A percentile compares a stretch with the other conserved stretches of the same genome.
phyloP scores from a whole-genome alignment of 768 basidiomycete genomes.

The Boletus huronensis region DNA sequence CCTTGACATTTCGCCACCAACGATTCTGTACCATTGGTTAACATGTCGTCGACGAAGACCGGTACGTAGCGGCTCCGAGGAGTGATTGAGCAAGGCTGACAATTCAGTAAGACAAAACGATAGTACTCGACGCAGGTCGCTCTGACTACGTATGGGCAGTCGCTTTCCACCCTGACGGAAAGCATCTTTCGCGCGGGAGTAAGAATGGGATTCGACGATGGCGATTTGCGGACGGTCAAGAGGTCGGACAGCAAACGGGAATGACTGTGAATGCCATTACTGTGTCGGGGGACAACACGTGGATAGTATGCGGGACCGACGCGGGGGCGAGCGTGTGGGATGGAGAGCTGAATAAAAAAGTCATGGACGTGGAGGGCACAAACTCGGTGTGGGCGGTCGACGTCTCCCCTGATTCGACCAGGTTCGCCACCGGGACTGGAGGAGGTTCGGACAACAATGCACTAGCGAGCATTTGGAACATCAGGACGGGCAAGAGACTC shows the following conservation, averaged over 20 bases:
- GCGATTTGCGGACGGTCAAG: not conserved
- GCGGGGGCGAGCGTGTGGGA: no score
- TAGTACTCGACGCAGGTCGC: not conserved
- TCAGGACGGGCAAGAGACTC: no score
- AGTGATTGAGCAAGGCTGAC: not conserved
- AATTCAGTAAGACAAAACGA: not conserved
- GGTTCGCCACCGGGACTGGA: no score
- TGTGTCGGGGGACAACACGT: not conserved
- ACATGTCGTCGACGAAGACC: not conserved
- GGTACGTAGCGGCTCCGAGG: not conserved
- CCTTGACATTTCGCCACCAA: not conserved
- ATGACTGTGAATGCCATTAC: not conserved
- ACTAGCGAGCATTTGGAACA: no score
- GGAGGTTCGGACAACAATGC: no score
- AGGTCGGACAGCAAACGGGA: not conserved
- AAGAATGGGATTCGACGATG: not conserved
- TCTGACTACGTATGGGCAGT: fast-evolving
- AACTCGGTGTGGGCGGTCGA: no score
- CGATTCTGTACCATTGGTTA: not conserved
- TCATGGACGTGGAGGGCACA: no score
- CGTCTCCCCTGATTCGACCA: no score
- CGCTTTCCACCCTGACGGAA: not conserved
- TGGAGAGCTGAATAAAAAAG: no score
- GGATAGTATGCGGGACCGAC: not conserved
- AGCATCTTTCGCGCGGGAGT: not conserved